Evolutionary conservation across 441 rosid species (phyloP).

Genomic region (Bruguiera hainesii): DNA sequence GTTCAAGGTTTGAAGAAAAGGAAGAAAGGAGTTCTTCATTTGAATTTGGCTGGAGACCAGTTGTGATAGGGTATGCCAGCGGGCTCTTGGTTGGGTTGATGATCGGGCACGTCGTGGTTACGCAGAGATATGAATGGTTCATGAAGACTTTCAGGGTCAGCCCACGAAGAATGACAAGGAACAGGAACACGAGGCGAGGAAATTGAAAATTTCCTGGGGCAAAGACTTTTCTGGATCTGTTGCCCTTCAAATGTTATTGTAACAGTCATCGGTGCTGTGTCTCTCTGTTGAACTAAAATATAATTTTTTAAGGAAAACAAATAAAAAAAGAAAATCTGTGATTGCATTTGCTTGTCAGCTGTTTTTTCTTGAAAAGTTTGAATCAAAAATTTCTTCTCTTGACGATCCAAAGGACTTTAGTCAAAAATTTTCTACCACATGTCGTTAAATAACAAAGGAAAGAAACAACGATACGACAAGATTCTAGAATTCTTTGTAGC

Average conservation of each 20-base stretch:
- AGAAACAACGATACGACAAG: slow-evolving; percentile 1
- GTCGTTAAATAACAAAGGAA: too few relatives aligned
- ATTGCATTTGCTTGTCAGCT: background rate
- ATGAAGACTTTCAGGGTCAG: background rate
- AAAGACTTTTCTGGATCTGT: too few relatives aligned
- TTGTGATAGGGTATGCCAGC: slow-evolving; percentile 4
- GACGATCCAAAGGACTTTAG: background rate
- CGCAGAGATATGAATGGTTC: background rate
- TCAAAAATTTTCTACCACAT: too few relatives aligned
- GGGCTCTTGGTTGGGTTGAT: slow-evolving; percentile 3
- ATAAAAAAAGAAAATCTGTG: too few relatives aligned
- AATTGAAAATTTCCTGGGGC: background rate
- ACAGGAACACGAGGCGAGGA: background rate
- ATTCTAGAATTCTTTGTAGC: slow-evolving; percentile 9
- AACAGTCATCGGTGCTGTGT: too few relatives aligned
- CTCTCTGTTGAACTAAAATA: too few relatives aligned
- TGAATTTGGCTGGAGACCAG: slow-evolving; percentile 22
- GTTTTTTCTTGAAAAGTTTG: too few relatives aligned
- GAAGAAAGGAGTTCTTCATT: slow-evolving; percentile 1
- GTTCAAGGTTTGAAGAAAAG: background rate
- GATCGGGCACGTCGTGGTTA: background rate
- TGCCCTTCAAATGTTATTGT: too few relatives aligned
- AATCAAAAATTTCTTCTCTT: too few relatives aligned
- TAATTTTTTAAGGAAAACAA: too few relatives aligned
- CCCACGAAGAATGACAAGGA: background rate